Percentiles rank a stretch among this genome's conserved stretches.
Evolutionary conservation across 441 rosid species (phyloP).

Genomic region (Mallotus japonicus): DNA sequence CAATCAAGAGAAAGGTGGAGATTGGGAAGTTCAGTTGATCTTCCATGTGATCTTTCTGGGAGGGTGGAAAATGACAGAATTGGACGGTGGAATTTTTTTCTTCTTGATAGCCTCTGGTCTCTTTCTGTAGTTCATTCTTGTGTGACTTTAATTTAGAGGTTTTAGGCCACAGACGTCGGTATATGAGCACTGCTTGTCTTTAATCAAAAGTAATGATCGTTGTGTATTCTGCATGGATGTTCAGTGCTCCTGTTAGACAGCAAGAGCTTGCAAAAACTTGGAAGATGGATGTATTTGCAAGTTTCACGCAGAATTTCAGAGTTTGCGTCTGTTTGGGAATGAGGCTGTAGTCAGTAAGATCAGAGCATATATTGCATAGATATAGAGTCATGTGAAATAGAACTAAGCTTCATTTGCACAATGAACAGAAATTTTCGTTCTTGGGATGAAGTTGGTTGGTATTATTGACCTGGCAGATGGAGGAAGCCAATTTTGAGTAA

Average conservation of each 20-base stretch:
- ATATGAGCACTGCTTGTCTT: neutral
- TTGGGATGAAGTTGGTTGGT: neutral
- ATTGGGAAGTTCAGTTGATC: slow-evolving; percentile 49
- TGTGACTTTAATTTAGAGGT: neutral
- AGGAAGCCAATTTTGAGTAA: neutral
- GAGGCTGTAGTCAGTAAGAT: neutral
- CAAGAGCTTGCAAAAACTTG: neutral
- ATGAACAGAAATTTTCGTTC: neutral
- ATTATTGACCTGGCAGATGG: neutral
- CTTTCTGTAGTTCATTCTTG: neutral
- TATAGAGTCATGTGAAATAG: neutral
- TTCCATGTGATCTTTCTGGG: neutral
- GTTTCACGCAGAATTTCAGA: neutral
- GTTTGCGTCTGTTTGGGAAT: neutral
- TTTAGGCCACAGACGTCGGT: neutral
- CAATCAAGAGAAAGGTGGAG: slow-evolving; percentile 81
- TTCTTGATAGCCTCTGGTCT: neutral
- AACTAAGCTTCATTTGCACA: too few species aligned
- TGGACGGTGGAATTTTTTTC: neutral
- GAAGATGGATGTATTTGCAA: neutral
- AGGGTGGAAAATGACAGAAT: neutral
- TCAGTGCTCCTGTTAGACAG: too few species aligned
- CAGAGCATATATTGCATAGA: neutral
- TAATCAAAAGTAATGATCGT: neutral
- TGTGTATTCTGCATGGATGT: neutral